Evolutionary conservation across 2,329 filamentous ascomycete genomes (phyloP), one percentile per base, ranked within the genome.

Genomic region (Periconia sp.): DNA sequence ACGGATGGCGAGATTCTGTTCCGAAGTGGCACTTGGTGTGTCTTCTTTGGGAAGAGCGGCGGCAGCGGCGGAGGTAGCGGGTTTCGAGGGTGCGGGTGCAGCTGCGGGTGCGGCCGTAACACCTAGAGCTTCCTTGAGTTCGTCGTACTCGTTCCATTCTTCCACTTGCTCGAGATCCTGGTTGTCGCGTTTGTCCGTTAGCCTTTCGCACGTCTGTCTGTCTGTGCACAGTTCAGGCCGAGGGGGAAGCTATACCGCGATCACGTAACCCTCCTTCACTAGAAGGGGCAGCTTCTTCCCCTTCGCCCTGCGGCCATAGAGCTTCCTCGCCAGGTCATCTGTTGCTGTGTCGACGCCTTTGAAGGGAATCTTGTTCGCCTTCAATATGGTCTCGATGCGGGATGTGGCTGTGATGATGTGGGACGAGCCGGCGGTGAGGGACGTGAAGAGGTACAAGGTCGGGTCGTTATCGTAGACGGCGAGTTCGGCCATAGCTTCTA

Each of bases 101-200:
- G 66, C 66, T 55, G 73, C 62, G 42, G 70, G 63, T 20, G 61
- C 57, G 10, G 61, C 50, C 31, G 64, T 65, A n/a, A 68, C 60
- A n/a, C 80, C 81, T 64, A 97, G 85, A 65, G 93, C 89, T 75
- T 93, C 85, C 74, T 92, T 91, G 57, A 99, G 84, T 77, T 97
- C 93, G 75, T 92, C 92, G 75, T 95, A 97, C 74, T 99, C 94
- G 79, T 99, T 99, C 94, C 93, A 97, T 72, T 99, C 94, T 76
- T 99, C 94, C 59, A 97, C 86, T 75, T 97, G 88, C 59, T 93
- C 89, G 47, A 97, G 82, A 72, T 97, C 94, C 92, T 97, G 23
- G 20, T 17, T 31, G 17, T 27, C 9, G 19, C 18, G 8, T 13
- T 18, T 41, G 59, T 57, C 60, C 6, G 8, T 44, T 44, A 23